Evolutionary conservation across 805 yeast genomes (phyloP), one percentile per base, ranked within the genome.

Genomic region (Ogataea trehalophila): DNA sequence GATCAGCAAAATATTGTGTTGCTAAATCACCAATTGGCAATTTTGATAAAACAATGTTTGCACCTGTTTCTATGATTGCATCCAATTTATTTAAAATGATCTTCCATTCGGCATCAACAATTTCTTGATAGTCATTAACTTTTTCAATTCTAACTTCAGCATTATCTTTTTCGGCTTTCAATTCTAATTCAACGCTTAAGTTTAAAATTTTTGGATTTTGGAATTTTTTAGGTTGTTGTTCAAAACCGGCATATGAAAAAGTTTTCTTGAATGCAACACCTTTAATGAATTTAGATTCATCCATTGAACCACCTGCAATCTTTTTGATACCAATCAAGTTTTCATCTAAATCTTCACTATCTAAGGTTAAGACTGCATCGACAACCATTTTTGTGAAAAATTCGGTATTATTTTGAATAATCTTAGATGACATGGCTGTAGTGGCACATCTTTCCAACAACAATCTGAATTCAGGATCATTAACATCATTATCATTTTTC

Each of bases 91-190:
- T 79, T 60, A 87, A 76, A 55, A 94, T 94, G 56, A 94, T 86
- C 66, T 87, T 81, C 98, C 99, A 94, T 70, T 94, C 99, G n/a
- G 99, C 99, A 69, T 94, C 98, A 17, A 94, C 99, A 48, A 94
- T 85, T 33, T 85, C 89, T 73, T 94, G 99, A 70, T 94, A 94
- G 60, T 92, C 97, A 49, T 80, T 78, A 47, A 94, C 97, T 66
- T 90, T 85, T 60, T 88, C 95, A 43, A 94, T 94, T 57, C 99
- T 81, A 33, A 94, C 98, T 74, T 94, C 99, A 9, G 99, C 99
- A 65, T 94, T 94, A 68, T 94, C 99, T 73, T 90, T 92, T 72
- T 94, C 99, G 1, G 98, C 98, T 72, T 94, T 94, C 63, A 94
- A 80, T 72, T 94, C 99, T 57, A 94, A 77, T 67, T 94, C 99